Percentiles rank a stretch among this genome's conserved stretches.
Conservation (phyloP, 1,284 basidiomycete species). For the Trametes versicolor region DNA sequence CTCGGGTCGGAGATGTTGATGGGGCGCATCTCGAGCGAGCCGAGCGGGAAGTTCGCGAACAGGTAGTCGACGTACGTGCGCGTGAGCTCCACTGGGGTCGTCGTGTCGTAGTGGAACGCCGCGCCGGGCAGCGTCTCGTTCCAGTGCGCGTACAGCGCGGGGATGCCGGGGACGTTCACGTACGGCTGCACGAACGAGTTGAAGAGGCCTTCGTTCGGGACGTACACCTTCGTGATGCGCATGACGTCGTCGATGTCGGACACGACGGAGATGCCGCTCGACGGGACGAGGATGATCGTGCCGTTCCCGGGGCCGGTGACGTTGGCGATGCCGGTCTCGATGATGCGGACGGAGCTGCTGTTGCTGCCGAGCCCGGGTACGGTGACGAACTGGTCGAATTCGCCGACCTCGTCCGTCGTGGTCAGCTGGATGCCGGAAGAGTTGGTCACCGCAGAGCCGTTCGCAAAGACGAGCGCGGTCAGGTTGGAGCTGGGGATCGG, state of each 20-base stretch:
- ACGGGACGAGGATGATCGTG: conserved; percentile 43
- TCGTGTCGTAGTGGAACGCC: conserved; percentile 48
- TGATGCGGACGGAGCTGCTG: conserved; percentile 26
- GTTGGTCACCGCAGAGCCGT: conserved; percentile 37
- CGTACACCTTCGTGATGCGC: conserved; percentile 46
- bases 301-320: conserved; percentile 42
- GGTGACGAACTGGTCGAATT: conserved; percentile 40
- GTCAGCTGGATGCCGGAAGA: conserved; percentile 35
- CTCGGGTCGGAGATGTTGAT: conserved; percentile 45
- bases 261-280: conserved; percentile 42
- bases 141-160: conserved; percentile 44
- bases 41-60: conserved; percentile 44
- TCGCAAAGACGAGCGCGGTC: conserved; percentile 34
- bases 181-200: conserved; percentile 46
- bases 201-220: conserved; percentile 43
- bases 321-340: conserved; percentile 38
- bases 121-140: conserved; percentile 37
- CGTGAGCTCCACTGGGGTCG: conserved; percentile 45
- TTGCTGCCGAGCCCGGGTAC: conserved; percentile 33
- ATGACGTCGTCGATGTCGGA: conserved; percentile 48
- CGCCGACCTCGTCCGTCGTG: conserved; percentile 39
- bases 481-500: conserved; percentile 39
- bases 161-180: conserved; percentile 43
- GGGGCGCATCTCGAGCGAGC: conserved; percentile 46
- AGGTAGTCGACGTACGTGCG: conserved; percentile 46